Evolutionary conservation across 2,329 filamentous ascomycete genomes (phyloP).

Genomic region (Pestalotiopsis sp.): DNA sequence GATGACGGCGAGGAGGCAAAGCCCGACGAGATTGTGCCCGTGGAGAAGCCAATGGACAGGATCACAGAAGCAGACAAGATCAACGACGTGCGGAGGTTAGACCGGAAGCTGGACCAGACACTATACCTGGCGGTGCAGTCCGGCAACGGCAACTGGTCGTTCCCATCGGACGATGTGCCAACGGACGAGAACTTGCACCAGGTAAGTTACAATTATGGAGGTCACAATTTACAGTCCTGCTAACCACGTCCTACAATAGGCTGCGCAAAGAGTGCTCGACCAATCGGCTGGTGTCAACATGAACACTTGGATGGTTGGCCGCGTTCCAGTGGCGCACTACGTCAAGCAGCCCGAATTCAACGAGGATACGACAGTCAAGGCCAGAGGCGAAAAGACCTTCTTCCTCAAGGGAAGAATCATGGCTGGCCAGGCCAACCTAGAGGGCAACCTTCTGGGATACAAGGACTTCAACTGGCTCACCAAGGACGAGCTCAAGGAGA

Average conservation of each 20-base stretch:
- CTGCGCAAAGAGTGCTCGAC: slow-evolving; percentile 77
- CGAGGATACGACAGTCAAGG: slow-evolving; percentile 42
- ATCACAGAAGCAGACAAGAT: slow-evolving; percentile 77
- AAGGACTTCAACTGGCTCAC: slow-evolving; percentile 91
- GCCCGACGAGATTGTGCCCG: slow-evolving; percentile 62
- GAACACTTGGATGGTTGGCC: slow-evolving; percentile 98
- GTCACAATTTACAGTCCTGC: neutral
- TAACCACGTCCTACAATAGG: slow-evolving; percentile 52
- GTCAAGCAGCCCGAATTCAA: slow-evolving; percentile 55
- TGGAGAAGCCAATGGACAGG: slow-evolving; percentile 72
- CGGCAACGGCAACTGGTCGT: slow-evolving; percentile 74
- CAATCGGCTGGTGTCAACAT: slow-evolving; percentile 87
- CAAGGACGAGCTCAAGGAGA: slow-evolving; percentile 79
- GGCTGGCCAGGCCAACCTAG: slow-evolving; percentile 89
- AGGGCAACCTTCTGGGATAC: slow-evolving; percentile 70
- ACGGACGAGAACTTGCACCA: slow-evolving; percentile 78
- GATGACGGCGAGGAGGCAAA: slow-evolving; percentile 63
- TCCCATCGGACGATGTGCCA: slow-evolving; percentile 73
- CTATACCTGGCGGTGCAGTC: slow-evolving; percentile 85
- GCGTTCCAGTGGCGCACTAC: slow-evolving; percentile 83
- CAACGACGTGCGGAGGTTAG: slow-evolving; percentile 76
- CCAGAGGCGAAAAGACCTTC: slow-evolving; percentile 80
- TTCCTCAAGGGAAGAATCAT: slow-evolving; percentile 97
- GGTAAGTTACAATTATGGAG: slow-evolving; percentile 55
- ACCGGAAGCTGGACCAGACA: slow-evolving; percentile 78